phyloP scores from a whole-genome alignment of 106 monocot species.

The Ottelia alismoides region DNA sequence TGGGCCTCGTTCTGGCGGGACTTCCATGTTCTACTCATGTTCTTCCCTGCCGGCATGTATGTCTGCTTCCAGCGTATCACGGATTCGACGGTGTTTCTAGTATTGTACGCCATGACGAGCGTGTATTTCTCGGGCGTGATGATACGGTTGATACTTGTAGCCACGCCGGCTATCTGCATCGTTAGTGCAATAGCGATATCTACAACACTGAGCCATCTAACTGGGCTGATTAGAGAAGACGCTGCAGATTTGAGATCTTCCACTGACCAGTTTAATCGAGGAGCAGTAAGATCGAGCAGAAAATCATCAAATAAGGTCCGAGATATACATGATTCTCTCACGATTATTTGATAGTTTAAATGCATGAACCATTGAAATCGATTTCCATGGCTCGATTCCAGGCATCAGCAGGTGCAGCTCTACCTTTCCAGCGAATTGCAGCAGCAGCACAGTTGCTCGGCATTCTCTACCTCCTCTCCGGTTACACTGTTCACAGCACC shows the following conservation, averaged over 20 bases:
- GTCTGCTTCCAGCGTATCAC: conserved; percentile 19
- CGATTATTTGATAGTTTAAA: no score
- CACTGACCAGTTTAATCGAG: not conserved
- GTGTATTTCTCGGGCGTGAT: conserved; percentile 20
- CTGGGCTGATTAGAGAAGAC: not conserved
- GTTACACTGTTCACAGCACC: conserved; percentile 8
- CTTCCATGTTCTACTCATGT: conserved; percentile 16
- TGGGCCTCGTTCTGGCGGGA: conserved; percentile 17
- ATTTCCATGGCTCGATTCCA: no score
- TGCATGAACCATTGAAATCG: no score
- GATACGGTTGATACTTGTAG: conserved; percentile 17
- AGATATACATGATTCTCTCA: no score
- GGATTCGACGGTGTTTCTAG: conserved; percentile 10
- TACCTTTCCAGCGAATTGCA: conserved; percentile 6
- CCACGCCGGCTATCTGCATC: conserved; percentile 15
- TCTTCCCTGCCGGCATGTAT: conserved; percentile 21
- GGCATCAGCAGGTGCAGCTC: conserved; percentile 25
- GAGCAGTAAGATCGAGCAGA: no score
- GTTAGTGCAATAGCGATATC: conserved; percentile 14
- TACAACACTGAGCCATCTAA: conserved; percentile 6
- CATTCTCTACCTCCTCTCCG: conserved; percentile 5
- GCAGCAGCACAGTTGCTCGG: conserved; percentile 2
- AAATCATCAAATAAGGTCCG: no score
- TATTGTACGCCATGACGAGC: conserved; percentile 16
- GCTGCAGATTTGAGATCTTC: no score